Percentiles rank a stretch among this genome's conserved stretches.
Evolutionary conservation across 129 eudicot genomes (phyloP).

Genomic region (Daucus carota): DH1_v3.0 NC_030388.2:25321001-25321500

Average conservation of each 20-base stretch:
- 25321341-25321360: not conserved
- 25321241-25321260: not conserved
- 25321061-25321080: not conserved
- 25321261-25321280: not conserved
- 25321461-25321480: not conserved
- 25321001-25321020: not conserved
- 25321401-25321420: slow-evolving; percentile 14
- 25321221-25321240: not conserved
- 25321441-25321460: slow-evolving; percentile 21
- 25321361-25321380: not conserved
- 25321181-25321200: not conserved
- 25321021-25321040: not conserved
- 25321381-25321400: not conserved
- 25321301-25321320: not conserved
- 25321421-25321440: slow-evolving; percentile 13
- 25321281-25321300: not conserved
- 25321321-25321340: not conserved
- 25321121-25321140: not conserved
- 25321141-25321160: not conserved
- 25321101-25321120: slow-evolving; percentile 1
- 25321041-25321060: not conserved
- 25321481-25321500: slow-evolving; percentile 8
- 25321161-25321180: slow-evolving; percentile 4
- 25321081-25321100: slow-evolving; percentile 5
- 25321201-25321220: not conserved